Evolutionary conservation across 495 filamentous ascomycete genomes (phyloP), one percentile per base, ranked within the genome.

Genomic region (Xylaria curta): DNA sequence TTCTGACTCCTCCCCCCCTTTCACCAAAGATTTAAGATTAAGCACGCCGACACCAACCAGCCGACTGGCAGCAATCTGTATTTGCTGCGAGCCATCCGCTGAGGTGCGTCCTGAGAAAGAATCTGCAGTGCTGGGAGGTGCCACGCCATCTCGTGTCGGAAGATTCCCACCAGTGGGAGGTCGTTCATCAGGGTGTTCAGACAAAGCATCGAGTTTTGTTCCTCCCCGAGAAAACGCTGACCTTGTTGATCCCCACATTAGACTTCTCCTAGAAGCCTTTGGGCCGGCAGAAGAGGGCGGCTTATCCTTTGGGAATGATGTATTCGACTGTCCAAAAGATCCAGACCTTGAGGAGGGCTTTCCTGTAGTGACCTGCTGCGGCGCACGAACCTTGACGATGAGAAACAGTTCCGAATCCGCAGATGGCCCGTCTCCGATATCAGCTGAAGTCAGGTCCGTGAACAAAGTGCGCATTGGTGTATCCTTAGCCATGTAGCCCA

Each of bases 391-490:
- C 71, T 92, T 92, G 64, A 94, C 91, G n/a, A 97, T 89, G 1
- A 98, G 84, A 76, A 91, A 98, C 36, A 98, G 78, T 60, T 94
- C 89, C 12, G 85, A 85, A 3, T 89, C 89, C 59, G 85, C 85
- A 31, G 89, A 85, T 4, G 90, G 86, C 4, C 87, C 88, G 69
- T 97, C 93, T 28, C 94, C 94, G 73, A 97, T 91, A 79, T 99
- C 97, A 60, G 88, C 86, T 1, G 92, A 86, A 33, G 90, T 90
- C 19, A 98, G 83, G 71, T 98, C 93, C 19, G 93, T 91, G 78
- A 98, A 98, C 13, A 99, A 81, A 1, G 94, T 97, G 76, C 92
- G 94, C 79, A 94, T 85, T 77, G 89, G 91, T 67, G 86, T 85
- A 71, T 86, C 86, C 73, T 88, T 87, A 4, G 85, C 86, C 70